phyloP scores from a whole-genome alignment of 2,329 filamentous ascomycete species.

The Colletotrichum tropicale region DNA sequence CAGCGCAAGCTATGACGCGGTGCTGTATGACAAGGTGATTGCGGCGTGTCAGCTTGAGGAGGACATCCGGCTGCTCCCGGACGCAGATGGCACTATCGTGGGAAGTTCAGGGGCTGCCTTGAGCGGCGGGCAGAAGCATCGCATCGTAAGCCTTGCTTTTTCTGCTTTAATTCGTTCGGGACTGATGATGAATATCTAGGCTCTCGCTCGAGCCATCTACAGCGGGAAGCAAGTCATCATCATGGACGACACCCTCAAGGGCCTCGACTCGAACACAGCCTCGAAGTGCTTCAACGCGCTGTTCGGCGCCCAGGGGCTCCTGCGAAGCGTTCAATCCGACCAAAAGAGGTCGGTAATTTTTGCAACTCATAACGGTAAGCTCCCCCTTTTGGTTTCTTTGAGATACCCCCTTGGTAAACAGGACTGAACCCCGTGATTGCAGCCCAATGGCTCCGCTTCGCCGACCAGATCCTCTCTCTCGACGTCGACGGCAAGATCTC shows the following conservation, averaged over 20 bases:
- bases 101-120: background rate
- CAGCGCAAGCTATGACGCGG: conserved; percentile 18
- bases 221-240: conserved; percentile 3
- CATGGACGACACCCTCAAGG: conserved; percentile 10
- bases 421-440: background rate
- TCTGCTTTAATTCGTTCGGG: no score
- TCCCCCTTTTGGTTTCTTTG: background rate
- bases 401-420: background rate
- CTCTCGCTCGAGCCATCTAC: conserved; percentile 1
- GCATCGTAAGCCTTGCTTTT: background rate
- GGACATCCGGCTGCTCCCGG: background rate
- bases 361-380: conserved; percentile 36
- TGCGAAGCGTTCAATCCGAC: conserved; percentile 27
- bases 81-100: background rate
- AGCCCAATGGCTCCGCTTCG: conserved; percentile 3
- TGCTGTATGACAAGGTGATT: conserved; percentile 33
- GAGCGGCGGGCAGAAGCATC: conserved; percentile 10
- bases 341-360: conserved; percentile 44
- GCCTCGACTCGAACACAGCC: conserved; percentile 4
- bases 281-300: background rate
- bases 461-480: background rate
- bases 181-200: background rate
- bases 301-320: background rate
- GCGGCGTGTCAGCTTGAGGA: background rate
- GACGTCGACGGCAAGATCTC: background rate